Evolutionary conservation across 805 yeast species (phyloP).

Genomic region (Wickerhamomyces queroliae): DNA sequence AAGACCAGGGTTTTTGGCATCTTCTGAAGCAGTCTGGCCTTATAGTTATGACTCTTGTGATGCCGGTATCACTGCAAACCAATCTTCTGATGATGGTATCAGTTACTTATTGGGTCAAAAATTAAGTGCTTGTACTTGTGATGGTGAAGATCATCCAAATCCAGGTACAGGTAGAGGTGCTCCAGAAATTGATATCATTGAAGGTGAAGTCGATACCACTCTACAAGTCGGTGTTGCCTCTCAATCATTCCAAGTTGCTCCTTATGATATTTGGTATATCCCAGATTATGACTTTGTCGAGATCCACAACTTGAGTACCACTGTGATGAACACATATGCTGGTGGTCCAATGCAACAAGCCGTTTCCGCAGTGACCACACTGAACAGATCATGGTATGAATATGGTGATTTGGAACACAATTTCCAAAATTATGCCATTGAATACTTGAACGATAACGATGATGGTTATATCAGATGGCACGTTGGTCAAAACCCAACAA

Average conservation of each 20-base stretch:
- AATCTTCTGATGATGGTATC: conserved; percentile 84
- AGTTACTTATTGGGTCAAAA: conserved; percentile 83
- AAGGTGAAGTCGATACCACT: conserved; percentile 67
- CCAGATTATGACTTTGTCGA: conserved; percentile 83
- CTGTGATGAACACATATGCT: conserved; percentile 79
- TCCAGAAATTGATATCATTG: conserved; percentile 90
- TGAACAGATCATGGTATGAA: conserved; percentile 82
- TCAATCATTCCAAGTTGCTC: conserved; percentile 90
- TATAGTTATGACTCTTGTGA: conserved; percentile 83
- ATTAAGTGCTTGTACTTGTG: conserved; percentile 72
- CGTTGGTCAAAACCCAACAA: conserved; percentile 76
- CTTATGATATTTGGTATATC: conserved; percentile 89
- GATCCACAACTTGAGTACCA: conserved; percentile 59
- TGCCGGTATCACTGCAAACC: conserved; percentile 93
- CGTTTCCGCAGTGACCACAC: conserved; percentile 71
- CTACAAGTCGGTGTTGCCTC: conserved; percentile 57
- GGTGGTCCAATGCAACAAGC: conserved; percentile 97
- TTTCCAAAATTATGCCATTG: conserved; percentile 74
- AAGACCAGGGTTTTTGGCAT: conserved; percentile 83
- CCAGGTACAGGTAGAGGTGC: conserved; percentile 89
- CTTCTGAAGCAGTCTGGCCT: conserved; percentile 95
- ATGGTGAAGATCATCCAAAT: conserved; percentile 82
- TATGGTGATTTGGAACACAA: conserved; percentile 42
- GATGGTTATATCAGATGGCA: conserved; percentile 81
- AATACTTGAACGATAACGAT: conserved; percentile 64